phyloP scores from a whole-genome alignment of 2,329 filamentous ascomycete species.

The Fusarium pseudograminearum region DNA sequence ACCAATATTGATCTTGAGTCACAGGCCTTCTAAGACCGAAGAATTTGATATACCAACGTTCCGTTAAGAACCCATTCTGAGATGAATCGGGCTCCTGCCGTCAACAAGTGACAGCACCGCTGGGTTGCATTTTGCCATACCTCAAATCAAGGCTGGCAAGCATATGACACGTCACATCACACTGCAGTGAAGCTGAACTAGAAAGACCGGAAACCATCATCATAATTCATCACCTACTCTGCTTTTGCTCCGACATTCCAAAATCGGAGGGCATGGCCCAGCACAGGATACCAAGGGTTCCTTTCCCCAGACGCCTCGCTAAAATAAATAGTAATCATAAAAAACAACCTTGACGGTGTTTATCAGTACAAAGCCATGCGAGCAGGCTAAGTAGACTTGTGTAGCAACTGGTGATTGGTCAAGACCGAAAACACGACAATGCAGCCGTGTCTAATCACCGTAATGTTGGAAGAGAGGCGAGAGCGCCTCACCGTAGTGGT shows the following conservation, averaged over 20 bases:
- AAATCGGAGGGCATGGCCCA: conserved; percentile 34
- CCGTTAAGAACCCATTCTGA: conserved; percentile 82
- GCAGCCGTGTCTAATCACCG: conserved; percentile 59
- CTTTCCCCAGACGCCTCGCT: conserved; percentile 55
- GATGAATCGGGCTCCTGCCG: conserved; percentile 77
- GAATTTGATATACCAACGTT: conserved; percentile 77
- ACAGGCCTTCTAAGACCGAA: conserved; percentile 57
- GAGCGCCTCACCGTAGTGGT: conserved; percentile 94
- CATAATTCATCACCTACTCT: conserved; percentile 48
- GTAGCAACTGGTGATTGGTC: conserved; percentile 24
- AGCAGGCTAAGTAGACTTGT: conserved; percentile 12
- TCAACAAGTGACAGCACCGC: conserved; percentile 79
- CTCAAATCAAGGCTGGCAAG: conserved; percentile 9
- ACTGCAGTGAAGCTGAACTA: conserved; percentile 10
- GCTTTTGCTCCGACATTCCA: conserved; percentile 26
- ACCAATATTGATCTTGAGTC: conserved; percentile 44
- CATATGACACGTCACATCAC: conserved; percentile 19
- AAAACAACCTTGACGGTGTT: conserved; percentile 33
- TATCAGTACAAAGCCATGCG: conserved; percentile 24
- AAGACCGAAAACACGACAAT: conserved; percentile 10
- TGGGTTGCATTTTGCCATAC: conserved; percentile 58
- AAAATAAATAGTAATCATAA: conserved; percentile 39
- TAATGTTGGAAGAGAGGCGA: conserved; percentile 76
- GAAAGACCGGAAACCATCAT: conserved; percentile 37
- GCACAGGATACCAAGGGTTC: conserved; percentile 34